These are phyloP conservation scores for Aspergillus ochraceus DNA, from an alignment of 2,329 filamentous ascomycete species.

Conservation along the genomic window DNA sequence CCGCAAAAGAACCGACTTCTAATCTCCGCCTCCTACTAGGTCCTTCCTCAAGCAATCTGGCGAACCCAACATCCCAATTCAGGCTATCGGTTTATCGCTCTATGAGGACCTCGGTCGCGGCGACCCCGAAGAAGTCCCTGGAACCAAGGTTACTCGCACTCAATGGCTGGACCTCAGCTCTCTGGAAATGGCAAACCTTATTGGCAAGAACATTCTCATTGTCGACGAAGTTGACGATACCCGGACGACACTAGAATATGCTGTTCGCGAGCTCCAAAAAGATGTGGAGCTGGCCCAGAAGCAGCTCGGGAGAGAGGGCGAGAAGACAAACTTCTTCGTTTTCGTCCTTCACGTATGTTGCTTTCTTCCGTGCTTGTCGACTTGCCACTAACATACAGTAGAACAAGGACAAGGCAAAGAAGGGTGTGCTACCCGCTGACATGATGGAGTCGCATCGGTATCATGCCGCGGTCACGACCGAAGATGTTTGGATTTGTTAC, in stretches of 20 bases:
- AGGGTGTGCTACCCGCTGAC: slow-evolving; percentile 76
- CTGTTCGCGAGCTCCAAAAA: slow-evolving; percentile 89
- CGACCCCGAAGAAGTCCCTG: slow-evolving; percentile 69
- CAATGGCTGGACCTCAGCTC: slow-evolving; percentile 95
- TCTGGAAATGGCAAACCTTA: slow-evolving; percentile 82
- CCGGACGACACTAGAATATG: slow-evolving; percentile 89
- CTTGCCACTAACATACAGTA: slow-evolving; percentile 37
- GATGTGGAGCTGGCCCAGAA: slow-evolving; percentile 81
- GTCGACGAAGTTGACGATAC: slow-evolving; percentile 97
- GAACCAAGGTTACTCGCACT: slow-evolving; percentile 93
- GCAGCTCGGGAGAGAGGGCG: slow-evolving; percentile 65
- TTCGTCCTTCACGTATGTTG: slow-evolving; percentile 86
- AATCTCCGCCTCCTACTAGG: slow-evolving; percentile 28
- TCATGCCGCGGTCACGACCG: slow-evolving; percentile 79
- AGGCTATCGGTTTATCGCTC: slow-evolving; percentile 95
- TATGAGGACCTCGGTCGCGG: slow-evolving; percentile 79
- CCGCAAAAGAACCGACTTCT: background rate
- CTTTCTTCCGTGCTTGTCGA: background rate
- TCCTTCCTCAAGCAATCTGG: slow-evolving; percentile 93
- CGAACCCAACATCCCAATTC: slow-evolving; percentile 93
- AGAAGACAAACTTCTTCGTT: slow-evolving; percentile 85
- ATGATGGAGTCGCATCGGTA: slow-evolving; percentile 76
- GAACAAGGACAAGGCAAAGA: slow-evolving; percentile 98
- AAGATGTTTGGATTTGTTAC: slow-evolving; percentile 98
- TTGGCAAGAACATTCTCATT: slow-evolving; percentile 88